phyloP scores from a whole-genome alignment of 179 eudicot species.

The Spergularia azorica region DNA sequence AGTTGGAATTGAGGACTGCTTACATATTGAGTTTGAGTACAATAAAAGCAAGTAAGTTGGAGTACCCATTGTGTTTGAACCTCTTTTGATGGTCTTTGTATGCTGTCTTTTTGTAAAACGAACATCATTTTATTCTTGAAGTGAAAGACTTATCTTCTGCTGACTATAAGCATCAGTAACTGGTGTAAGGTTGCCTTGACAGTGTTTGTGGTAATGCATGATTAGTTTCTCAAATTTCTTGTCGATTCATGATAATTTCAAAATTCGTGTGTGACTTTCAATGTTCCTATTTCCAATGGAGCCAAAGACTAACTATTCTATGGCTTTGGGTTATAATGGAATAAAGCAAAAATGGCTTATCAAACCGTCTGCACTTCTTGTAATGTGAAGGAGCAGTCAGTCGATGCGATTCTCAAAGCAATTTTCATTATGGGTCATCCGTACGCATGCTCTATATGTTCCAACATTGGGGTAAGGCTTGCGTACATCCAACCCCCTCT shows the following conservation, averaged over 20 bases:
- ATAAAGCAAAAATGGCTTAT: too few species aligned
- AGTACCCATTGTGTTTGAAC: neutral
- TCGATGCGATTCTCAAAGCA: too few species aligned
- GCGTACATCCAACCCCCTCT: too few species aligned
- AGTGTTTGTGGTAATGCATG: neutral
- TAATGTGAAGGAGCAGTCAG: too few species aligned
- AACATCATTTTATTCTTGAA: neutral
- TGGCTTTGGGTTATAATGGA: too few species aligned
- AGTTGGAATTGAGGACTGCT: conserved; percentile 97
- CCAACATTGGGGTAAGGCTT: too few species aligned
- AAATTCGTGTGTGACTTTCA: too few species aligned
- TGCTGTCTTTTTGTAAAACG: neutral
- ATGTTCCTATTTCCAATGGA: too few species aligned
- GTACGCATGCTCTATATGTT: too few species aligned
- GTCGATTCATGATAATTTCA: neutral
- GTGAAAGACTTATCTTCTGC: neutral
- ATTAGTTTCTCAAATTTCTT: neutral
- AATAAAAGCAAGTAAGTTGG: conserved; percentile 90
- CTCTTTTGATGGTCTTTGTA: neutral
- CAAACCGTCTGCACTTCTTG: too few species aligned
- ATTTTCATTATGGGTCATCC: too few species aligned
- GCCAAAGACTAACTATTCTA: too few species aligned
- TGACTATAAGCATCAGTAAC: neutral
- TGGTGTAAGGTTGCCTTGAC: neutral
- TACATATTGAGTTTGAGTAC: conserved; percentile 97